A percentile compares a stretch with the other conserved stretches of the same genome.
These are phyloP conservation scores for Logfia minima DNA, from an alignment of 129 eudicot genomes.

Conservation along the genomic window DNA sequence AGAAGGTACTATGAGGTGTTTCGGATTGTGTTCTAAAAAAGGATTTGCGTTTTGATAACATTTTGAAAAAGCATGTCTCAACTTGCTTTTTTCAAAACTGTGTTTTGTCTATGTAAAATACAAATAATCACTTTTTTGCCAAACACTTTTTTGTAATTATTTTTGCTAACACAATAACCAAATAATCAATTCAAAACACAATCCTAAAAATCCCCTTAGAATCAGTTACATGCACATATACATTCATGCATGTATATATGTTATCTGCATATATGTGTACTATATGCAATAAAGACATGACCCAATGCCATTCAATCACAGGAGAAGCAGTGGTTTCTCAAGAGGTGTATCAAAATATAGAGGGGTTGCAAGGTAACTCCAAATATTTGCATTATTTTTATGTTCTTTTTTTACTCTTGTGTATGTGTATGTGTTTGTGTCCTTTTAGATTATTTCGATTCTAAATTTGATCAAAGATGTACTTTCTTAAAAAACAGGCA, in stretches of 20 bases:
- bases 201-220: no score
- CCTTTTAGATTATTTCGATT: neutral
- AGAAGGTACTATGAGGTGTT: slow-evolving; percentile 50
- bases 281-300: neutral
- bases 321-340: slow-evolving; percentile 89
- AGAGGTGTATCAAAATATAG: slow-evolving; percentile 85
- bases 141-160: no score
- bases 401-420: neutral
- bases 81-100: no score
- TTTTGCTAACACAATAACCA: no score
- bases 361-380: slow-evolving; percentile 79
- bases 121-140: no score
- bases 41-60: no score
- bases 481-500: slow-evolving; percentile 46
- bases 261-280: neutral
- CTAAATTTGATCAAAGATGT: neutral
- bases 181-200: no score
- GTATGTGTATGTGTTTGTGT: no score
- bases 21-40: no score
- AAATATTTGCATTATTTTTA: neutral
- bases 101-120: no score
- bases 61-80: no score
- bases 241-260: neutral
- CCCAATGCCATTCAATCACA: slow-evolving; percentile 19
- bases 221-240: no score